Conservation (phyloP, 441 rosid genomes). For the Mallotus repandus region DNA sequence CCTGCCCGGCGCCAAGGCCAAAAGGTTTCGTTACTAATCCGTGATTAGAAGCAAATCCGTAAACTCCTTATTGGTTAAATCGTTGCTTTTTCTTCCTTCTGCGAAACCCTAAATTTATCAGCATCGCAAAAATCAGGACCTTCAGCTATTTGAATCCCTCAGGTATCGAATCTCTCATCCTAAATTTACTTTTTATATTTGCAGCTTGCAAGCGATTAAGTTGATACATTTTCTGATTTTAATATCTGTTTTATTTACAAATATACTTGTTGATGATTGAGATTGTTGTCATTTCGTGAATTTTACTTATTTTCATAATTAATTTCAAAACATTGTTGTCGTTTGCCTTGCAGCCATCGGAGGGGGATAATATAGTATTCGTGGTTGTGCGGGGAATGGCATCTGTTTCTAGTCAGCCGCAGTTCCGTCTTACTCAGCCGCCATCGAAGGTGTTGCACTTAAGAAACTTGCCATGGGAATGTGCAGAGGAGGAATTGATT, state of each 20-base stretch:
- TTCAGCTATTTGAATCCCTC: background rate
- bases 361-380: background rate
- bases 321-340: background rate
- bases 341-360: slow-evolving; percentile 7
- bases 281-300: too few relatives aligned
- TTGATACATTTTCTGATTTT: background rate
- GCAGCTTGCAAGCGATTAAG: background rate
- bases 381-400: slow-evolving; percentile 53
- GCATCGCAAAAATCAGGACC: background rate
- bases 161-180: slow-evolving; percentile 8
- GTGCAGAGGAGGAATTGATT: slow-evolving; percentile 89
- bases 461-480: slow-evolving; percentile 99
- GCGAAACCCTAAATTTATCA: slow-evolving; percentile 27
- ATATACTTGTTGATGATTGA: background rate
- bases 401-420: slow-evolving; percentile 94
- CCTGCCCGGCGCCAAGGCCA: background rate
- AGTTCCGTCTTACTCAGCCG: slow-evolving; percentile 96
- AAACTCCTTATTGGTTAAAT: too few relatives aligned
- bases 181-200: background rate
- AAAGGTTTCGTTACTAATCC: background rate
- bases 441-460: slow-evolving; percentile 98
- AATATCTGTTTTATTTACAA: background rate
- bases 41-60: background rate
- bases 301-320: too few relatives aligned
- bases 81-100: background rate